Evolutionary conservation across 495 filamentous ascomycete species (phyloP).

Genomic region (Penicillium waksmanii): DNA sequence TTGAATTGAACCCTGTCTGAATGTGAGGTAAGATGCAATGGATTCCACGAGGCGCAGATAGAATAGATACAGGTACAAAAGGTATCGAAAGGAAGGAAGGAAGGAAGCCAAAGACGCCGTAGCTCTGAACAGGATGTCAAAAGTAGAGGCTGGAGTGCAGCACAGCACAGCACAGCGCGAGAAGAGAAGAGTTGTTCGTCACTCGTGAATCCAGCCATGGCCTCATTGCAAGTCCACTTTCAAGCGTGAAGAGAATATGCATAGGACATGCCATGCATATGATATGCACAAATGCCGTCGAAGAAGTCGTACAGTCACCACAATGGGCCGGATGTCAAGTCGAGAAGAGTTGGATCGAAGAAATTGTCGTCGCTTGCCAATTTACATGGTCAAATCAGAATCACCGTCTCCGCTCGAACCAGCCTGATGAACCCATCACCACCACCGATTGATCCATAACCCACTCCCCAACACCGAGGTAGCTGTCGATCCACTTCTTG

Average conservation of each 20-base stretch:
- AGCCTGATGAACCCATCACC: slow-evolving; percentile 81
- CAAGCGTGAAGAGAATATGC: neutral
- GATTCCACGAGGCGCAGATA: slow-evolving; percentile 17
- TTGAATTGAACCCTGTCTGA: neutral
- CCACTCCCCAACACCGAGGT: slow-evolving; percentile 95
- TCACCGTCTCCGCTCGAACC: slow-evolving; percentile 87
- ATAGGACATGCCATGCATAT: neutral
- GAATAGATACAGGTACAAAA: slow-evolving; percentile 19
- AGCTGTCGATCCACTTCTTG: slow-evolving; percentile 90
- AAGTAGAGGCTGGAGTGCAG: slow-evolving; percentile 12
- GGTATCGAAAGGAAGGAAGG: slow-evolving; percentile 25
- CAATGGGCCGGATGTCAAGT: slow-evolving; percentile 4
- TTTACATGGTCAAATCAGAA: neutral
- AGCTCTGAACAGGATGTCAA: slow-evolving; percentile 16
- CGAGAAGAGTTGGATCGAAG: slow-evolving; percentile 9
- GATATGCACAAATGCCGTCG: neutral
- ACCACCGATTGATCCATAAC: slow-evolving; percentile 97
- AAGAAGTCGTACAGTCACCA: neutral
- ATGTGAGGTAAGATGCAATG: slow-evolving; percentile 1
- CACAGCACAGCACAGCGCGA: no score
- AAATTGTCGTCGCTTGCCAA: slow-evolving; percentile 6
- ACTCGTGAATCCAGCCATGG: slow-evolving; percentile 23
- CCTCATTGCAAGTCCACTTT: neutral
- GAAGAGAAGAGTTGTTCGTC: slow-evolving; percentile 26
- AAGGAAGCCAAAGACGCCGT: slow-evolving; percentile 28